Conservation (phyloP, 257 asterid genomes). For the Scutellaria baicalensis region DNA sequence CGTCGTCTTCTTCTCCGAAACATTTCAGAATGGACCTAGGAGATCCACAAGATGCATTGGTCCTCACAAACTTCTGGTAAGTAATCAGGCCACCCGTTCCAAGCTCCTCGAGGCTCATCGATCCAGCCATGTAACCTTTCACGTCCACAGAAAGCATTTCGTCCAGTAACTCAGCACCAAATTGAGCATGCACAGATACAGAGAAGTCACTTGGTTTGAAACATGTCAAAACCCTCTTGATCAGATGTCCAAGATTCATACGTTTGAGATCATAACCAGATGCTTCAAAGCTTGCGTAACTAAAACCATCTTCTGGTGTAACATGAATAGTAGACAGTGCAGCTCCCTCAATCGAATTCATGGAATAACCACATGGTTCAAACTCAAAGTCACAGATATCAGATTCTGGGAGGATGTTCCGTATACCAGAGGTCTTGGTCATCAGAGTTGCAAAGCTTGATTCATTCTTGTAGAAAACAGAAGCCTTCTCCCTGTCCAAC, state of each 20-base stretch:
- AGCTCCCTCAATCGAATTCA: conserved; percentile 70
- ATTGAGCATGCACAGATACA: conserved; percentile 47
- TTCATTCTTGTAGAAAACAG: conserved; percentile 54
- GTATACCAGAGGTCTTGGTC: conserved; percentile 58
- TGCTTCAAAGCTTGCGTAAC: conserved; percentile 85
- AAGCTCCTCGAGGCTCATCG: conserved; percentile 43
- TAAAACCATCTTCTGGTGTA: conserved; percentile 85
- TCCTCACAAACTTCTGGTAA: conserved; percentile 56
- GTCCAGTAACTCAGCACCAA: conserved; percentile 29
- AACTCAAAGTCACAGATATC: conserved; percentile 70
- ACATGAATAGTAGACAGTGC: conserved; percentile 75
- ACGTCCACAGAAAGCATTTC: conserved; percentile 24
- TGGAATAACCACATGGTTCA: conserved; percentile 86
- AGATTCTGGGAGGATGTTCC: conserved; percentile 65
- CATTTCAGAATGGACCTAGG: conserved; percentile 75
- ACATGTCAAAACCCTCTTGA: conserved; percentile 62
- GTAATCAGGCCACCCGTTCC: conserved; percentile 55
- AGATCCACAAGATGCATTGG: conserved; percentile 40
- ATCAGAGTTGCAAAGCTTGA: conserved; percentile 44
- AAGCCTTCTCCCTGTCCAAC: conserved; percentile 56
- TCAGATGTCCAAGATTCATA: conserved; percentile 30
- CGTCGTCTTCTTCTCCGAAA: conserved; percentile 49
- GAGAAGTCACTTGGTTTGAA: conserved; percentile 61
- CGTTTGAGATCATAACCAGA: conserved; percentile 56
- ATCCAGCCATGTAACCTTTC: conserved; percentile 39